Base-by-base conservation (phyloP, 495 filamentous ascomycete species). In the Aspergillus asperescens region DNA sequence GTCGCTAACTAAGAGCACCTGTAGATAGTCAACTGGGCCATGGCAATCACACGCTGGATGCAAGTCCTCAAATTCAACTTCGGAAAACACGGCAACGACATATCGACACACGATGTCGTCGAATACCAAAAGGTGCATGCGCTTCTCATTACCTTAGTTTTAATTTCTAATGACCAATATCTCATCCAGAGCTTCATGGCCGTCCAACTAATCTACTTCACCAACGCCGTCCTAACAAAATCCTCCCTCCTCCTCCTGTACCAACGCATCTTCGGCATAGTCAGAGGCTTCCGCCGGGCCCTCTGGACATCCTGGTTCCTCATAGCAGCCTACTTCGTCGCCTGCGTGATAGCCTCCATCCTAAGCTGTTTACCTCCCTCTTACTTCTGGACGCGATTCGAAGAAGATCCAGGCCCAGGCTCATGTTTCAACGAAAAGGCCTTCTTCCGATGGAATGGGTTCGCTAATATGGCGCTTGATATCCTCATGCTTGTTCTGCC, bases 391-490 rank as follows among this genome's bases (percentile, higher is more conserved):
- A 43, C 62, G 8, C 42, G 54, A 7, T 40, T 22, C 19, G 38
- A 40, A 12, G 12, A 4, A 2, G 6, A 5, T 9, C 38, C 38
- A 2, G n/a, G n/a, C 8, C 16, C 38, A 20, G 65, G 65, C 13
- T 47, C 29, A 8, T 80, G 77, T 45, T 69, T 77, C 39, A 53
- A 74, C 29, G 61, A 66, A 44, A 60, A 67, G 6, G 54, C 56
- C 13, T 80, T 77, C 56, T 77, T 71, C 53, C 62, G 70, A 10
- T 69, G 64, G 42, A 76, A 71, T 16, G 76, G 73, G 1, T 61
- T 75, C 32, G 68, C 63, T 37, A 80, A 76, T 42, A 66, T 78
- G 45, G 39, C 71, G 7, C 65, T 72, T n/a, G 73, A 80, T 44
- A 50, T 76, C 34, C 45, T 71, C 15, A 65, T 78, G 9, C 67